Evolutionary conservation across 2,329 filamentous ascomycete species (phyloP), one percentile per base, ranked within the genome.

Genomic region (Aspergillus neotritici): DNA sequence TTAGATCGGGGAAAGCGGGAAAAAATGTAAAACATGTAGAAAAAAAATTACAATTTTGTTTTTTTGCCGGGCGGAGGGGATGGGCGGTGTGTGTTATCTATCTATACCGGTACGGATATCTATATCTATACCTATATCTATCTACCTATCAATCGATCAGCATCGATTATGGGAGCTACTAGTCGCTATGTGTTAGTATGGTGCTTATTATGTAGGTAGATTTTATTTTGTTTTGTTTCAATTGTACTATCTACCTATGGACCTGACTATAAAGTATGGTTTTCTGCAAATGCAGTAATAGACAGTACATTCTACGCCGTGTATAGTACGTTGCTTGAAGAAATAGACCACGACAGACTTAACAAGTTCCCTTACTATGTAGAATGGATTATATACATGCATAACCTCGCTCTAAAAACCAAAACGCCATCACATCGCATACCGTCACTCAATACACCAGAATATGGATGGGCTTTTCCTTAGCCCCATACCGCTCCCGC

Each of bases 401-500:
- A 41, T 32, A 41, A 29, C 28, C 17, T 39, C 31, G 14, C 11
- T 17, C 17, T 28, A 35, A 25, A 14, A 37, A 37, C 28, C 13
- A 49, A 49, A 50, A 45, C 45, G 45, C 45, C 37, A 42, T 32
- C 28, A 43, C 29, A 28, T n/a, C 40, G 35, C 34, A 30, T 44
- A 28, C 36, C 40, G 28, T 41, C 40, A 38, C 51, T 76, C 56
- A 86, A 55, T 54, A 78, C 67, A 72, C 58, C 46, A 72, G 46
- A 30, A 71, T 65, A 44, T 73, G 66, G 34, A 75, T 62, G 55
- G 73, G 76, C 54, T 80, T 76, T 45, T 76, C 71, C 41, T 76
- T 76, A 16, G 60, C 62, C 28, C 67, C 72, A 58, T 88, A 94
- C 50, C 82, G 76, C 39, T 81, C 80, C 64, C 82, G 84, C 54